Percentiles rank a stretch among this genome's conserved stretches.
These are phyloP conservation scores for Entomortierella lignicola DNA, from an alignment of 192 early-diverging fungal genomes.

Conservation along the genomic window DNA sequence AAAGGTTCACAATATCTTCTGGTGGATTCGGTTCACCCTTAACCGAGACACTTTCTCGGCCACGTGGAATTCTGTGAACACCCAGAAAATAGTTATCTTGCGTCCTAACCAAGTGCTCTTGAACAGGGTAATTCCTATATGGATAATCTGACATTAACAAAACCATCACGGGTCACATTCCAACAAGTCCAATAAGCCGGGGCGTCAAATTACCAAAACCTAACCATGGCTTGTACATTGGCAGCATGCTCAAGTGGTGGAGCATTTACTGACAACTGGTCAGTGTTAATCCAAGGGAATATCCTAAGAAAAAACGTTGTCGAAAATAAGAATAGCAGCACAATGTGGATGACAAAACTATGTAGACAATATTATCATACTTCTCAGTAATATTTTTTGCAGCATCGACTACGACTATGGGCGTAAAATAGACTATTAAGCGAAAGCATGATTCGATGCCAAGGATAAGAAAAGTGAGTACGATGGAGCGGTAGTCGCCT, in stretches of 20 bases:
- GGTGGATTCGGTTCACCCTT: conserved; percentile 22
- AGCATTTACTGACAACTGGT: conserved; percentile 37
- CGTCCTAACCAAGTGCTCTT: conserved; percentile 88
- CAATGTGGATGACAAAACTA: background rate
- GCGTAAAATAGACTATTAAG: conserved; percentile 31
- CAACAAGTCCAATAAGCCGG: no score
- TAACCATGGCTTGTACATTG: conserved; percentile 58
- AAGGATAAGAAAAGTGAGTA: conserved; percentile 42
- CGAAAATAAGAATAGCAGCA: background rate
- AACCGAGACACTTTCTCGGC: conserved; percentile 20
- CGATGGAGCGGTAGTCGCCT: conserved; percentile 44
- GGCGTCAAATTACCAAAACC: conserved; percentile 52
- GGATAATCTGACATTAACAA: background rate
- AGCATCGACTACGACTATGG: conserved; percentile 20
- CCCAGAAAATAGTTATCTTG: conserved; percentile 89
- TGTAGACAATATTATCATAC: conserved; percentile 7
- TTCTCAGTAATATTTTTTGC: conserved; percentile 28
- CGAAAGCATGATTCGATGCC: conserved; percentile 45
- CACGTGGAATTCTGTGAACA: conserved; percentile 80
- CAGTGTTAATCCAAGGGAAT: conserved; percentile 45
- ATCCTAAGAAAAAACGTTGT: conserved; percentile 13
- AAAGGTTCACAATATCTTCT: conserved; percentile 34
- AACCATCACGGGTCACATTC: no score
- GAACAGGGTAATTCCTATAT: conserved; percentile 81
- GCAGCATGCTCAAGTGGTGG: conserved; percentile 43